Evolutionary conservation across 2,329 filamentous ascomycete species (phyloP), one percentile per base, ranked within the genome.

Genomic region (Pestalotiopsis fici): DNA sequence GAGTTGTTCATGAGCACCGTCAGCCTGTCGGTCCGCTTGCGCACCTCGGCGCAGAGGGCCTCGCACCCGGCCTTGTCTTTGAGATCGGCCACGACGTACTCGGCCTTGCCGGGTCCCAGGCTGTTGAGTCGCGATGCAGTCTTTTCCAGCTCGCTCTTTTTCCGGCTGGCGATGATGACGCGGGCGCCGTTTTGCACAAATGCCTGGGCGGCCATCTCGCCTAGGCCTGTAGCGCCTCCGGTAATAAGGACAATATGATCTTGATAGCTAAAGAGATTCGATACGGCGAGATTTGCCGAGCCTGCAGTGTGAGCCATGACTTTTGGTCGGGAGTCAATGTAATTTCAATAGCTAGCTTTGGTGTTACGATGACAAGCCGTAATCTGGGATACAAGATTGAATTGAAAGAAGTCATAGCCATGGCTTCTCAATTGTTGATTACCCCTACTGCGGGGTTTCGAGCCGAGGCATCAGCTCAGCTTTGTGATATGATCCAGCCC

Each of bases 11-110:
- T 61, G 50, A 67, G 55, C 61, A 67, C 66, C 23, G 60, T 64
- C 62, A 67, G 55, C 55, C 54, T 12, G 55, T 65, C 66, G 9
- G 62, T 65, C 27, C 39, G 27, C 55, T 27, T 55, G 18, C 39
- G 28, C 39, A 67, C 66, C 62, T 67, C 66, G 23, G 66, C 61
- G 18, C 37, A 43, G 9, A 67, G 55, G 7, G 37, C 62, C 15
- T 67, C 66, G 56, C 66, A 67, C 2, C 66, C 66, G 15, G 66
- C 66, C 55, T 65, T 67, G 62, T 67, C 66, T 37, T 67, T 67
- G 11, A 67, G 56, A 55, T 67, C 66, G 28, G 66, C 66, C 37
- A 67, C 66, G 18, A 67, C 43, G 62, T 67, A 67, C 55, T 67
- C 66, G 66, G 54, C 59, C 37, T 28, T 59, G 31, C 66, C 66